These are phyloP conservation scores for Ambrosiella xylebori DNA, from an alignment of 2,329 filamentous ascomycete genomes.

Conservation along the genomic window DNA sequence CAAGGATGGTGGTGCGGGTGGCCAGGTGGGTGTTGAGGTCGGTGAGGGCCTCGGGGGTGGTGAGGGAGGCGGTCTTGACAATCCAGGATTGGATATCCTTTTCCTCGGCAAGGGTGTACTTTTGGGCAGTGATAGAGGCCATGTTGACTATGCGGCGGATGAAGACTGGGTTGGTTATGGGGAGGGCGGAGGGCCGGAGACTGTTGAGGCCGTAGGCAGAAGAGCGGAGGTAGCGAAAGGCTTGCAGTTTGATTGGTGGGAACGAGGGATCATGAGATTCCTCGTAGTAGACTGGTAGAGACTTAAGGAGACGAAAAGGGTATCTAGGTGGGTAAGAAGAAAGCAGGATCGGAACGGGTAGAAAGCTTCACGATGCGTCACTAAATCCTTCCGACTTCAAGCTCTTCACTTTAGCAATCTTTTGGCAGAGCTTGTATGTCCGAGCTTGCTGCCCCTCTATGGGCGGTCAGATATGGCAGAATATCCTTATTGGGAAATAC, in stretches of 20 bases:
- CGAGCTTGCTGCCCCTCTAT: conserved; percentile 9
- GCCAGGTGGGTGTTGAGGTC: conserved; percentile 76
- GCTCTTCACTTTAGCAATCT: conserved; percentile 1
- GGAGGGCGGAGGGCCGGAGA: conserved; percentile 19
- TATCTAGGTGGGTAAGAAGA: neutral
- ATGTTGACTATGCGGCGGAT: conserved; percentile 33
- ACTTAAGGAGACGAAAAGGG: neutral
- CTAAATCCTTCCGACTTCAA: neutral
- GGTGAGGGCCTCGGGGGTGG: conserved; percentile 48
- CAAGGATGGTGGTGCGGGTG: conserved; percentile 74
- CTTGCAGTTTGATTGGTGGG: conserved; percentile 23
- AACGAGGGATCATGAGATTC: conserved; percentile 23
- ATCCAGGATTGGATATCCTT: conserved; percentile 83
- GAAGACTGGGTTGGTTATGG: conserved; percentile 22
- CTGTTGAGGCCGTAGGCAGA: conserved; percentile 22
- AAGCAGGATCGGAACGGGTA: neutral
- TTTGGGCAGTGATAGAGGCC: conserved; percentile 45
- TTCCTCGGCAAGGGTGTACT: conserved; percentile 64
- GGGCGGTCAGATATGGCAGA: conserved; percentile 10
- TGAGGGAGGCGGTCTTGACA: conserved; percentile 29
- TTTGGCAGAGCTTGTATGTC: conserved; percentile 4
- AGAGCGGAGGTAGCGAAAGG: conserved; percentile 24
- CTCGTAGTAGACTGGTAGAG: neutral
- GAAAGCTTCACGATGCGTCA: conserved; percentile 9
- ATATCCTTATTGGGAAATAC: neutral